Conservation (phyloP, 352 stramenopile species). For the Globisporangium echinulatum region DNA sequence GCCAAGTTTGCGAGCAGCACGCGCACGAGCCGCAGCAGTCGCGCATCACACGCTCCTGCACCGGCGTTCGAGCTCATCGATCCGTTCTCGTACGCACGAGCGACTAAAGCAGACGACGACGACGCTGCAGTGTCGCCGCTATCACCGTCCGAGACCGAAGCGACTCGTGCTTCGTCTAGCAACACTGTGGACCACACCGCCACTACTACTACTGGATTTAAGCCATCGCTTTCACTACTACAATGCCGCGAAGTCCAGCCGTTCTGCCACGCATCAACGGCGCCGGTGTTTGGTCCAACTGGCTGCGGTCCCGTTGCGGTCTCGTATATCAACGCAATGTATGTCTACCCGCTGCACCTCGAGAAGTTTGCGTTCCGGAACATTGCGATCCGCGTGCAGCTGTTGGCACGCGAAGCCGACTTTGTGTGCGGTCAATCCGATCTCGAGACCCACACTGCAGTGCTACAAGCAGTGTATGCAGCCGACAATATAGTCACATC, state of each 20-base stretch:
- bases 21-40: not conserved
- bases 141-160: not conserved
- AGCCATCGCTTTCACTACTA: not conserved
- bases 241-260: slow-evolving; percentile 56
- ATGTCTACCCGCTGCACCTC: slow-evolving; percentile 57
- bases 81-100: slow-evolving; percentile 21
- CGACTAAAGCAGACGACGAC: not conserved
- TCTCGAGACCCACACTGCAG: slow-evolving; percentile 19
- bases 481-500: slow-evolving; percentile 18
- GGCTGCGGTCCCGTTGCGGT: slow-evolving; percentile 48
- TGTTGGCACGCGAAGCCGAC: slow-evolving; percentile 44
- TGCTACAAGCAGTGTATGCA: slow-evolving; percentile 33
- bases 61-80: slow-evolving; percentile 23
- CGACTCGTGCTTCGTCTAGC: not conserved
- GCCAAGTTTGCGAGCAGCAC: slow-evolving; percentile 29
- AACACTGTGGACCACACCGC: not conserved
- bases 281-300: slow-evolving; percentile 27
- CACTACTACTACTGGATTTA: not conserved
- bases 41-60: slow-evolving; percentile 1
- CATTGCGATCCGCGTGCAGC: slow-evolving; percentile 52
- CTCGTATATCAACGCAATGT: slow-evolving; percentile 54
- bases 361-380: slow-evolving; percentile 70
- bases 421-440: slow-evolving; percentile 34
- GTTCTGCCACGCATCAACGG: slow-evolving; percentile 37
- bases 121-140: too few species aligned